Evolutionary conservation across 1,139 yeast species (phyloP), one percentile per base, ranked within the genome.

Genomic region (Protomyces arabidopsidicola): DNA sequence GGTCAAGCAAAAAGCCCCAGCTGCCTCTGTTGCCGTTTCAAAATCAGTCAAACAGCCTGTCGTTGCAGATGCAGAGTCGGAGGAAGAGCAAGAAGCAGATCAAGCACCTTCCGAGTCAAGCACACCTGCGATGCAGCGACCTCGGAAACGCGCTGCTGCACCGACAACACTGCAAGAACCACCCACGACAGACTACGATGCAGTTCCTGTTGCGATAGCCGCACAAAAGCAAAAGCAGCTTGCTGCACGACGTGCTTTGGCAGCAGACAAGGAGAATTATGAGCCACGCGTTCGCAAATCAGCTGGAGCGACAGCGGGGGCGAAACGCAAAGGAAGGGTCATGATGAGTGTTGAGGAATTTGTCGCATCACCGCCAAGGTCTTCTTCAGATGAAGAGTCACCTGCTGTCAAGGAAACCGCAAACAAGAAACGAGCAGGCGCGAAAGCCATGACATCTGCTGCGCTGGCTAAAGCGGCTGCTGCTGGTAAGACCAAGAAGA

Each of bases 401-500:
- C 48, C 48, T 18, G 48, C 18, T 16, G 8, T n/a, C 5, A 12
- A 42, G 18, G 42, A n/a, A 27, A 3, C 31, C 31, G 16, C n/a
- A 18, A 42, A 42, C 10, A 42, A 42, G 22, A n/a, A 18, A 18
- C 48, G 48, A 3, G 22, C 9, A 3, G 48, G 22, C 6, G 48
- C 24, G 12, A 18, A n/a, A 20, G 16, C 48, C 3, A 42, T 42
- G 48, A 42, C 48, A 10, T n/a, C 48, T n/a, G 48, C 48, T 18
- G 48, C 48, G 48, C 16, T 42, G 9, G 48, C 48, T 12, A 42
- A 42, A 18, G 48, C 48, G 20, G 48, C 48, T 16, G 48, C 48
- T n/a, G 48, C 48, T 8, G 48, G 48, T 16, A 42, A 42, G 36
- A 39, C 45, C 35, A 51, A 52, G 56, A 58, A 58, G 45, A 48